phyloP scores from a whole-genome alignment of 768 basidiomycete genomes.

The Mycena albidolilacea region DNA sequence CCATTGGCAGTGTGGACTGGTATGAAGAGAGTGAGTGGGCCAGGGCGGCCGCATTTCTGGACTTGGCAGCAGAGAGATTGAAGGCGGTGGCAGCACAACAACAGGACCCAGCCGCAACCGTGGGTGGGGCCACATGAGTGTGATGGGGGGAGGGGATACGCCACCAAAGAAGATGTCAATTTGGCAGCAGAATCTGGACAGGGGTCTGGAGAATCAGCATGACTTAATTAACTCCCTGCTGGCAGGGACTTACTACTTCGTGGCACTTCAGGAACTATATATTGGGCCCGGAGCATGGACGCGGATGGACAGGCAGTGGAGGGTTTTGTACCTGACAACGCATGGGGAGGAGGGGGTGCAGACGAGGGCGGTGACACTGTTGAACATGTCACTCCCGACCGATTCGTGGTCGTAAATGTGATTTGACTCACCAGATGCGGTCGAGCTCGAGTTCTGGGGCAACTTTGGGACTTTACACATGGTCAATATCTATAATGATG shows the following conservation, averaged over 20 bases:
- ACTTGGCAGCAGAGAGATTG: too few species aligned
- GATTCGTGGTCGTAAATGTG: slow-evolving; percentile 28
- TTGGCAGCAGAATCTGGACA: slow-evolving; percentile 13
- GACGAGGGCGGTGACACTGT: slow-evolving; percentile 1
- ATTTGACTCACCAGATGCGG: slow-evolving; percentile 35
- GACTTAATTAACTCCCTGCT: background rate
- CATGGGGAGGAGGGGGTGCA: background rate
- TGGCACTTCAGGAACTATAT: background rate
- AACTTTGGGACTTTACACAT: background rate
- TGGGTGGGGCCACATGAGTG: background rate
- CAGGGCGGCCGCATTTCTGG: too few species aligned
- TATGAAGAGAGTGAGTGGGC: too few species aligned
- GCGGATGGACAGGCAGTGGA: slow-evolving; percentile 10
- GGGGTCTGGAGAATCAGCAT: slow-evolving; percentile 8
- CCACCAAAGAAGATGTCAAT: background rate
- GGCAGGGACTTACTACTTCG: background rate
- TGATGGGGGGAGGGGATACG: background rate
- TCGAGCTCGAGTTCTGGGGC: slow-evolving; percentile 41
- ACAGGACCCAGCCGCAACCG: slow-evolving; percentile 15
- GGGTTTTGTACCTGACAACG: slow-evolving; percentile 1
- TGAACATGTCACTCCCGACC: background rate
- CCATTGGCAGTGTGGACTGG: too few species aligned
- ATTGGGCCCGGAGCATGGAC: background rate
- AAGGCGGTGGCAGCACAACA: background rate
- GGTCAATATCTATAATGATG: too few species aligned